Base-by-base conservation (phyloP, 345 rosid genomes). In the Euphorbia tirucalli region DNA sequence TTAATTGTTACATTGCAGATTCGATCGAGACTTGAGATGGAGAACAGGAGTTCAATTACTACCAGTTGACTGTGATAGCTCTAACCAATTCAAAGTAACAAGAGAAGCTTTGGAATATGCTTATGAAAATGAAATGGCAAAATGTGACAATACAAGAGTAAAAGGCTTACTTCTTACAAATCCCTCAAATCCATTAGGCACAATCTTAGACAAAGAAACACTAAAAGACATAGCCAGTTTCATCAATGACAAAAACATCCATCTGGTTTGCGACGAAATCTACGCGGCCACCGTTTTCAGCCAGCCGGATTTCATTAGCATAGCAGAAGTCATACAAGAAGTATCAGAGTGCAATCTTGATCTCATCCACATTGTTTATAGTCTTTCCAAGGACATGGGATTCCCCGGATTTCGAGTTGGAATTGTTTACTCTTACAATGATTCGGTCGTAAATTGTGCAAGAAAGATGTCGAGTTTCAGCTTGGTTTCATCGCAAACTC, bases 401-500 rank as follows among this genome's bases (percentile, higher is more conserved):
- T 79, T 95, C 16, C 96, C 99, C 0, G 99, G 99, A 19, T 88
- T 92, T 54, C 81, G 98, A 54, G 88, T 95, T 2, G 99, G 99
- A 31, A 87, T 95, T 18, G 65, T 92, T 8, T 95, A 95, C 76
- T 95, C 98, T 7, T 92, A 92, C 85, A 95, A 92, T 30, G 85
- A 95, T 77, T 74, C 75, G 14, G 93, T 88, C 11, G 94, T 90
- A 68, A 79, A 74, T 3, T 87, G 90, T 9, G 87, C 93, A 0
- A 71, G 97, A 14, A 95, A 87, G 77, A 95, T 95, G 99, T 95
- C 98, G 1, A 92, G 99, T 83, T 95, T 92, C 58, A 96, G 99
- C 46, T 74, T 95, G 5, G 96, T 95, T 3, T 95, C 97, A 0
- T 77, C 98, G 0, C 99, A 95, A 76, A 95, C 96, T 8, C 96